Conservation (phyloP, 345 rosid genomes). For the Ceriops zippeliana region DNA sequence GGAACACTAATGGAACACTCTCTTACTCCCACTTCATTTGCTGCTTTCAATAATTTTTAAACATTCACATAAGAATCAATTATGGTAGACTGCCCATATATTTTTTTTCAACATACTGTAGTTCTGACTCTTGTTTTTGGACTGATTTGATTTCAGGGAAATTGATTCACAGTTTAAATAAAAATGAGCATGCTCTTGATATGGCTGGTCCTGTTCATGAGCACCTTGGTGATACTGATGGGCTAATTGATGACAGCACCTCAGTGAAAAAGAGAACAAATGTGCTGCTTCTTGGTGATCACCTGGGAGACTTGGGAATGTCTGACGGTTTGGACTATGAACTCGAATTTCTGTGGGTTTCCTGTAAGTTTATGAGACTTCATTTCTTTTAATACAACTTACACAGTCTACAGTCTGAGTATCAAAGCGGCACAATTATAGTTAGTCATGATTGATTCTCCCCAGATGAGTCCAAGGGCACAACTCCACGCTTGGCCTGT, state of each 20-base stretch:
- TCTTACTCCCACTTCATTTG: too few species aligned
- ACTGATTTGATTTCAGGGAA: conserved; percentile 44
- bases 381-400: background rate
- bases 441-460: background rate
- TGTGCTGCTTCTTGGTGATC: conserved; percentile 87
- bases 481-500: too few species aligned
- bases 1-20: too few species aligned
- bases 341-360: conserved; percentile 75
- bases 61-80: background rate
- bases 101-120: background rate
- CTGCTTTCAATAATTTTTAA: too few species aligned
- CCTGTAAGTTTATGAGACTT: conserved; percentile 49
- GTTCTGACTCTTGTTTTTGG: conserved; percentile 11
- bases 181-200: conserved; percentile 86
- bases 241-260: conserved; percentile 33
- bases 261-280: conserved; percentile 65
- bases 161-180: conserved; percentile 76
- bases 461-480: too few species aligned
- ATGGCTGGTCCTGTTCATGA: conserved; percentile 83
- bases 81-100: background rate
- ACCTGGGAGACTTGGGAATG: conserved; percentile 79
- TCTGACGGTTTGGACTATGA: conserved; percentile 81
- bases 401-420: background rate
- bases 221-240: conserved; percentile 42
- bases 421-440: too few species aligned